These are phyloP conservation scores for Chalara sp. DNA, from an alignment of 2,329 filamentous ascomycete genomes.

Conservation along the genomic window DNA sequence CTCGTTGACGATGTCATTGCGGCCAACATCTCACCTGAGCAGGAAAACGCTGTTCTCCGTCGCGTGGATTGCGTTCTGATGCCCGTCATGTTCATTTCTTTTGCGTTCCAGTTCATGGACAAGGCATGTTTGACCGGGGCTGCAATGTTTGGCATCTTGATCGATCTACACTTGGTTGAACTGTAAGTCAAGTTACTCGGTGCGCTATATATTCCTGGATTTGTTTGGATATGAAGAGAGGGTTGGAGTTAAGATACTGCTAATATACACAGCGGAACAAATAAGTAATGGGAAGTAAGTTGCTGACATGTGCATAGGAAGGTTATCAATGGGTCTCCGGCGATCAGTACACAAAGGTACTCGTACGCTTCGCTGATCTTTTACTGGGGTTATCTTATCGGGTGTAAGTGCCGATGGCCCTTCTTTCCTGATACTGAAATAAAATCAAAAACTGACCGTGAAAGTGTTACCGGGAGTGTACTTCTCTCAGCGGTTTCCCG, in stretches of 20 bases:
- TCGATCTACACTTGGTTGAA: neutral
- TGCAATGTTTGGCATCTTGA: slow-evolving; percentile 3
- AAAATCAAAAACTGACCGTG: neutral
- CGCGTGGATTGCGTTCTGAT: slow-evolving; percentile 30
- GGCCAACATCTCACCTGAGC: slow-evolving; percentile 7
- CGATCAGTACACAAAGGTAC: slow-evolving; percentile 42
- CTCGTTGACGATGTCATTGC: neutral
- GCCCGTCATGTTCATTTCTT: slow-evolving; percentile 30
- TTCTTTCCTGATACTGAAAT: neutral
- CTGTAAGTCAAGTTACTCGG: neutral
- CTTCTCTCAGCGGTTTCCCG: slow-evolving; percentile 37
- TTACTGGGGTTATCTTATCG: slow-evolving; percentile 9
- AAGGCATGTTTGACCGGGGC: slow-evolving; percentile 14
- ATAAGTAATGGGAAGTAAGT: no score
- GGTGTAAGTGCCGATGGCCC: slow-evolving; percentile 3
- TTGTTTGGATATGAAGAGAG: neutral
- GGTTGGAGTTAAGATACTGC: no score
- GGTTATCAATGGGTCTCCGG: slow-evolving; percentile 14
- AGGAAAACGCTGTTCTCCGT: slow-evolving; percentile 3
- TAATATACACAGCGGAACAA: no score
- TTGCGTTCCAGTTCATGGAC: slow-evolving; percentile 11
- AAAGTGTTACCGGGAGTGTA: slow-evolving; percentile 1
- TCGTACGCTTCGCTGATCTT: slow-evolving; percentile 43
- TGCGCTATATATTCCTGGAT: neutral
- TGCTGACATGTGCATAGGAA: no score